Base-by-base conservation (phyloP, 1,284 basidiomycete genomes). In the Lignosus rhinocerotis region DNA sequence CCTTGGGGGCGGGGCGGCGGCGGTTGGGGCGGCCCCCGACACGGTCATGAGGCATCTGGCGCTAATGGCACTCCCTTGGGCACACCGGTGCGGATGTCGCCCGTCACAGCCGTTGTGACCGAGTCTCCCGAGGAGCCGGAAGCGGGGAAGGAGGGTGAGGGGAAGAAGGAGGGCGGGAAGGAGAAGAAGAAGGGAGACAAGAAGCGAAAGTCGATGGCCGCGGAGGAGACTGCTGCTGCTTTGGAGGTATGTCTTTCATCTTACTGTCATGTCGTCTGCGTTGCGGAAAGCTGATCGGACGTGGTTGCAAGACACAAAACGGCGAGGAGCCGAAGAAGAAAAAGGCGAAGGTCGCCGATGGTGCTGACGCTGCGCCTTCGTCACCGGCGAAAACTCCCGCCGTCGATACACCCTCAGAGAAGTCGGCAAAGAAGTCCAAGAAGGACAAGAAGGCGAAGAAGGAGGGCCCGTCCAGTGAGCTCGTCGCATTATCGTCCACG, bases 1-100 rank as follows among this genome's bases (percentile, higher is more conserved):
- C 53, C 62, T 49, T 67, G 62, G 58, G 60, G 51, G 36, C 62
- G 63, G 38, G 64, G 62, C 48, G 54, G 61, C 53, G 36, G 53
- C 32, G 56, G 61, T 51, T 46, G 51, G 52, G 54, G 51, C 36
- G 43, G 63, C 47, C 63, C 56, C 59, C 62, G 58, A 50, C 51
- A 59, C 48, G 70, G 74, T 53, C 62, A 71, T 38, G 65, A 74
- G 65, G 82, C 70, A 21, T 87, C 85, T 46, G 89, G 88, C 59
- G 82, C 86, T 66, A 91, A 91, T 67, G 79, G 72, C 66, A 87
- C 80, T 51, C 87, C 87, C 41, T 74, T 91, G 58, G 88, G 88
- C 61, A 80, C 82, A n/a, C 83, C 84, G 12, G 70, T 69, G 52
- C 81, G 81, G 59, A 81, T 80, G 75, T 83, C 83, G 51, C 75